Base-by-base conservation (phyloP, 768 basidiomycete species). In the Hirschioporus abietinus region DNA sequence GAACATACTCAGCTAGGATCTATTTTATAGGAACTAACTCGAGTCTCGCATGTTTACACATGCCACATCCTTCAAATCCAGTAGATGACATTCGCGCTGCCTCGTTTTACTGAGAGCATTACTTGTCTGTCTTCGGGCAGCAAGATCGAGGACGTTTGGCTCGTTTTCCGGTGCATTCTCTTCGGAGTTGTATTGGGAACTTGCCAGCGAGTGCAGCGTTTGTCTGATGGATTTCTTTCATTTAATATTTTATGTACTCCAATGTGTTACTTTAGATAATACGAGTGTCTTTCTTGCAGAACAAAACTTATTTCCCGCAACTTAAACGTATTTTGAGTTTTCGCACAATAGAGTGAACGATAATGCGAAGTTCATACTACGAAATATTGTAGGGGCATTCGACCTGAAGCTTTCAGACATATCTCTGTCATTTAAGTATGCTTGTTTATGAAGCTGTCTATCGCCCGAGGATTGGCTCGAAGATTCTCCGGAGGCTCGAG, bases 1-100 rank as follows among this genome's bases (percentile, higher is more conserved):
- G 87, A 88, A 86, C 86, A 88, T 88, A 88, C 87, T 88, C 87
- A 85, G 85, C 83, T 85, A 88, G 86, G 86, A 88, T 88, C 86
- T 88, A 84, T 88, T 88, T 74, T 86, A 87, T 86, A 88, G 87
- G 84, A 85, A 86, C 86, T 87, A 84, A 87, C 87, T 74, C 85
- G 86, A 86, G 86, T 88, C 85, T 87, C 84, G 87, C 87, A 88
- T 87, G 85, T 87, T 86, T 86, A 87, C 80, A 82, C 85, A 86
- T 88, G 87, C 86, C 86, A 74, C 83, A 83, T 83, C 78, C 82
- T 86, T 87, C 83, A 85, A 82, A 82, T 88, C 83, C 85, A 84
- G 77, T 84, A 83, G 87, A 88, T 88, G 87, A 88, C 80, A 80
- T 78, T 65, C 71, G 83, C 84, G 80, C 83, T 82, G 83, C 73